Conservation (phyloP, 805 yeast species). For the Yamadazyma paraphyllophila region DNA sequence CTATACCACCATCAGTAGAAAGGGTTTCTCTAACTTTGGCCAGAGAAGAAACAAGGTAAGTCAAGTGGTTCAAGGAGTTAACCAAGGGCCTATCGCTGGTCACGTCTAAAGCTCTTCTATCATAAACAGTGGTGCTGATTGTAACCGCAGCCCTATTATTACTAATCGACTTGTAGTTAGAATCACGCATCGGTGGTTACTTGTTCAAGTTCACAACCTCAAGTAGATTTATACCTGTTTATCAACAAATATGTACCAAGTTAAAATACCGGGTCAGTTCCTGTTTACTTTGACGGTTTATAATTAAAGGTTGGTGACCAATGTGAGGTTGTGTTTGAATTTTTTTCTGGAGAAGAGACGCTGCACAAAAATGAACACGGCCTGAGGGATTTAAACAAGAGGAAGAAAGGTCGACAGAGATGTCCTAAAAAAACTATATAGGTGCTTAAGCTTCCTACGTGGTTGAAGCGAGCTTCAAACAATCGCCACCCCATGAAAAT, state of each 20-base stretch:
- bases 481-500: not conserved
- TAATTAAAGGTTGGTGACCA: not conserved
- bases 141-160: conserved; percentile 90
- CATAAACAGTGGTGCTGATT: conserved; percentile 85
- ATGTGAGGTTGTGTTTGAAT: conserved; percentile 1
- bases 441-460: no score
- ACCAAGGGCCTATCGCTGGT: conserved; percentile 87
- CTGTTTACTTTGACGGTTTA: not conserved
- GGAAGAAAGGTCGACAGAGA: no score
- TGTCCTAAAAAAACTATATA: no score
- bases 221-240: not conserved
- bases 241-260: no score
- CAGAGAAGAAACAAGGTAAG: conserved; percentile 81
- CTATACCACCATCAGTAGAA: conserved; percentile 87
- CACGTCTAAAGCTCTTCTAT: conserved; percentile 88
- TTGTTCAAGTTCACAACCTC: not conserved
- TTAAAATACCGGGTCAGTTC: not conserved
- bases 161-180: conserved; percentile 75
- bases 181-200: conserved; percentile 66
- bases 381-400: not conserved
- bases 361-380: not conserved
- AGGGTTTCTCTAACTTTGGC: conserved; percentile 89
- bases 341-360: conserved; percentile 2
- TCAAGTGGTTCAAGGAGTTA: conserved; percentile 85
- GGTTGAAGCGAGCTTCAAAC: no score